These are phyloP conservation scores for Millerozyma miso DNA, from an alignment of 805 yeast species.

Conservation along the genomic window DNA sequence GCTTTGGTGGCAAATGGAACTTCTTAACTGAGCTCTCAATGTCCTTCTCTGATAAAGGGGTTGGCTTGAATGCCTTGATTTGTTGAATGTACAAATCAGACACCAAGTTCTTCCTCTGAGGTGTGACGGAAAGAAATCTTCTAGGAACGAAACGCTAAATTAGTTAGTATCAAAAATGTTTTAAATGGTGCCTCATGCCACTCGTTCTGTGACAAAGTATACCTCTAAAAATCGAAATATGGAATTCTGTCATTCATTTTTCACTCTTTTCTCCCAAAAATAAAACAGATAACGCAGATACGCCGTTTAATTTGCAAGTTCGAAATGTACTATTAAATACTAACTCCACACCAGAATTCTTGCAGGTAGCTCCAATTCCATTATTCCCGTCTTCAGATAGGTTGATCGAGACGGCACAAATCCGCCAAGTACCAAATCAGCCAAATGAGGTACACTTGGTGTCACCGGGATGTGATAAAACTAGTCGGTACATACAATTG, in stretches of 20 bases:
- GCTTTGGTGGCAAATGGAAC: constrained; percentile 79
- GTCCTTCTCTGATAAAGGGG: constrained; percentile 65
- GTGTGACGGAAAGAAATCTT: constrained; percentile 40
- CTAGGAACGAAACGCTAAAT: constrained; percentile 31
- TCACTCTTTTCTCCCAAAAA: too few relatives aligned
- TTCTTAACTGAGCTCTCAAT: constrained; percentile 76
- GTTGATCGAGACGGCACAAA: neutral
- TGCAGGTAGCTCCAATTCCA: too few relatives aligned
- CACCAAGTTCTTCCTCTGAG: constrained; percentile 55
- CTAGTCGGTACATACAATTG: constrained; percentile 31
- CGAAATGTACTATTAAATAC: too few relatives aligned
- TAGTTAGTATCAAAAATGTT: constrained; percentile 6
- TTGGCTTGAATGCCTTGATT: constrained; percentile 84
- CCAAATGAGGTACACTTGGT: neutral
- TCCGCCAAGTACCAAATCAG: neutral
- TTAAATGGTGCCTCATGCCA: too few relatives aligned
- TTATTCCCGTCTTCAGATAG: neutral
- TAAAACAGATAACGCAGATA: too few relatives aligned
- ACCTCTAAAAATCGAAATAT: too few relatives aligned
- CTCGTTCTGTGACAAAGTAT: too few relatives aligned
- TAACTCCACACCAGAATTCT: too few relatives aligned
- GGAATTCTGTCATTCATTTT: too few relatives aligned
- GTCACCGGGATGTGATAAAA: neutral
- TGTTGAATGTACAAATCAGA: constrained; percentile 85
- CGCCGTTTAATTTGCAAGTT: too few relatives aligned